Conservation (phyloP, 2,329 filamentous ascomycete genomes). For the Colletotrichum godetiae region DNA sequence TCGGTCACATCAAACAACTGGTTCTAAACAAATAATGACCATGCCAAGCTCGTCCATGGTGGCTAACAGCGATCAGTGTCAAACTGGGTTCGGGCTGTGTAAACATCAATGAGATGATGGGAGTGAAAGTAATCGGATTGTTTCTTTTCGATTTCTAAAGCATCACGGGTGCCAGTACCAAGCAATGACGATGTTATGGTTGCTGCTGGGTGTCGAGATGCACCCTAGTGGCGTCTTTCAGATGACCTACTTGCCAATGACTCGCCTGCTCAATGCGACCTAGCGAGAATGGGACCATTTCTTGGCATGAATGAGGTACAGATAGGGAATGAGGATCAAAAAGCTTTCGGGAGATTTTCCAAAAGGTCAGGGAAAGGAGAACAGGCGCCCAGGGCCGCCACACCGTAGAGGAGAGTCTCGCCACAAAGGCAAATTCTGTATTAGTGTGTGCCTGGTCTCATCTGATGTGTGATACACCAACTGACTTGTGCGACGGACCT, state of each 20-base stretch:
- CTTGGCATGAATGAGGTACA: background rate
- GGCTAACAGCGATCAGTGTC: background rate
- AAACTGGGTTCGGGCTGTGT: background rate
- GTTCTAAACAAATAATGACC: background rate
- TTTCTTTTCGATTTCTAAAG: background rate
- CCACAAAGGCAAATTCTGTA: background rate
- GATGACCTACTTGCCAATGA: slow-evolving; percentile 20
- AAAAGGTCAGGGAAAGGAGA: background rate
- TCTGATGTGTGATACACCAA: slow-evolving; percentile 27
- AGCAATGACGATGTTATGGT: slow-evolving; percentile 19
- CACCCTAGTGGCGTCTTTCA: background rate
- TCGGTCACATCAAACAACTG: background rate
- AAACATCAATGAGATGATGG: slow-evolving; percentile 22
- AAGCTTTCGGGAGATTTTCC: background rate
- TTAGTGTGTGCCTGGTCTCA: slow-evolving; percentile 25
- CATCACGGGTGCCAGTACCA: background rate
- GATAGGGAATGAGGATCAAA: background rate
- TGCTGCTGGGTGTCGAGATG: background rate
- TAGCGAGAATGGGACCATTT: background rate
- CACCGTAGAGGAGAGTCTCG: background rate
- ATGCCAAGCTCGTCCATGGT: background rate
- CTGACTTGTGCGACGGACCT: background rate
- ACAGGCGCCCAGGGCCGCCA: background rate
- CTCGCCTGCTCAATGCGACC: slow-evolving; percentile 11
- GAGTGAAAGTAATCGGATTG: slow-evolving; percentile 7